Evolutionary conservation across 495 filamentous ascomycete genomes (phyloP).

Genomic region (Aspergillus cavernicola): DNA sequence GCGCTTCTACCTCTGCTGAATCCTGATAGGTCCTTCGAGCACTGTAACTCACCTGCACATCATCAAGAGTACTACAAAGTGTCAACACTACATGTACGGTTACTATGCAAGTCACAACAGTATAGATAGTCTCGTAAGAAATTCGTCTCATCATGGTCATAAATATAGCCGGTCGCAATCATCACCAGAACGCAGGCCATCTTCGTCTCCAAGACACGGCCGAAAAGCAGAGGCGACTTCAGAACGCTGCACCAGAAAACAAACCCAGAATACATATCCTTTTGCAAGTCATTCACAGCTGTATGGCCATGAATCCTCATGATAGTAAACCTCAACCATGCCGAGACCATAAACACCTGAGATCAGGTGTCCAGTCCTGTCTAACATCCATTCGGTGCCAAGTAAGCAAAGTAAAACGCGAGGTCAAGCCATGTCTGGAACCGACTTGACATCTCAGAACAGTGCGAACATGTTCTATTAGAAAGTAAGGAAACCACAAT

Average conservation of each 20-base stretch:
- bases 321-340: slow-evolving; percentile 5
- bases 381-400: slow-evolving; percentile 10
- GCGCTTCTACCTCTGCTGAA: not conserved
- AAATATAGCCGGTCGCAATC: slow-evolving; percentile 27
- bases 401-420: not conserved
- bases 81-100: too few species aligned
- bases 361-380: slow-evolving; percentile 4
- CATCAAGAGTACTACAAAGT: too few species aligned
- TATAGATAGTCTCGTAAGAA: slow-evolving; percentile 29
- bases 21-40: not conserved
- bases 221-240: slow-evolving; percentile 13
- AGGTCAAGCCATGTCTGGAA: not conserved
- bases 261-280: slow-evolving; percentile 17
- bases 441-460: not conserved
- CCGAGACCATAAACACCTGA: not conserved
- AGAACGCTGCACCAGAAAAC: slow-evolving; percentile 13
- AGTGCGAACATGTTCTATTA: slow-evolving; percentile 24
- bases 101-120: slow-evolving; percentile 22
- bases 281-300: slow-evolving; percentile 12
- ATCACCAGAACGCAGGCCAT: slow-evolving; percentile 24
- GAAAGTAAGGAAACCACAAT: slow-evolving; percentile 15
- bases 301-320: slow-evolving; percentile 9
- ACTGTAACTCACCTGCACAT: too few species aligned
- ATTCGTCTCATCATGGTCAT: slow-evolving; percentile 50
- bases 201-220: slow-evolving; percentile 11